A percentile compares a stretch with the other conserved stretches of the same genome.
Conservation (phyloP, 1,284 basidiomycete species). For the Apiotrichum brassicae region DNA sequence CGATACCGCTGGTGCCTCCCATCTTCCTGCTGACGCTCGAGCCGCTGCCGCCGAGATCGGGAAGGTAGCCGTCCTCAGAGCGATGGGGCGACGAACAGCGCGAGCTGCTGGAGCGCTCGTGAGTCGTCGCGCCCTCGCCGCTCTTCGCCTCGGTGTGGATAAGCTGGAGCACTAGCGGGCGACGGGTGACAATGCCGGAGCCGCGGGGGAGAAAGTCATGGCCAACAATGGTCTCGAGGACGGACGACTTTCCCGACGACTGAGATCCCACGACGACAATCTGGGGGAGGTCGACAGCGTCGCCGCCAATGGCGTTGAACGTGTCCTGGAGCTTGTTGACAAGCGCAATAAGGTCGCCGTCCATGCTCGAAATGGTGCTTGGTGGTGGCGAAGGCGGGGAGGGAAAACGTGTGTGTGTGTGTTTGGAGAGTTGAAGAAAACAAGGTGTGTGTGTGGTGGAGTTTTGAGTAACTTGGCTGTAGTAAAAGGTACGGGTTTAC, state of each 20-base stretch:
- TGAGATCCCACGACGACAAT: constrained; percentile 50
- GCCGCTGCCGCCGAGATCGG: constrained; percentile 26
- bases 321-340: constrained; percentile 85
- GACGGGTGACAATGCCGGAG: constrained; percentile 73
- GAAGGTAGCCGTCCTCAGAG: constrained; percentile 34
- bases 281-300: constrained; percentile 52
- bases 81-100: not conserved
- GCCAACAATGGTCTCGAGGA: constrained; percentile 71
- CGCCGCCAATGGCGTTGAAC: constrained; percentile 51
- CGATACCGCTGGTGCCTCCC: constrained; percentile 50
- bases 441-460: no score
- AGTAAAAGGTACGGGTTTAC: no score
- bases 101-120: not conserved
- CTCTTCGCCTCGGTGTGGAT: constrained; percentile 65
- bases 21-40: constrained; percentile 21
- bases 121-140: not conserved
- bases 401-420: no score
- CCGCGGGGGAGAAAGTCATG: constrained; percentile 87
- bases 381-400: no score
- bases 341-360: constrained; percentile 86
- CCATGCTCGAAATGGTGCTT: constrained; percentile 53
- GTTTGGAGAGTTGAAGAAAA: no score
- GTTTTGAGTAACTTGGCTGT: no score
- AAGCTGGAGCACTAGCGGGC: constrained; percentile 90
- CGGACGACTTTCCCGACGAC: constrained; percentile 53